A percentile compares a stretch with the other conserved stretches of the same genome.
phyloP scores from a whole-genome alignment of 1,284 basidiomycete genomes.

The Bondarzewia mesenterica region DNA sequence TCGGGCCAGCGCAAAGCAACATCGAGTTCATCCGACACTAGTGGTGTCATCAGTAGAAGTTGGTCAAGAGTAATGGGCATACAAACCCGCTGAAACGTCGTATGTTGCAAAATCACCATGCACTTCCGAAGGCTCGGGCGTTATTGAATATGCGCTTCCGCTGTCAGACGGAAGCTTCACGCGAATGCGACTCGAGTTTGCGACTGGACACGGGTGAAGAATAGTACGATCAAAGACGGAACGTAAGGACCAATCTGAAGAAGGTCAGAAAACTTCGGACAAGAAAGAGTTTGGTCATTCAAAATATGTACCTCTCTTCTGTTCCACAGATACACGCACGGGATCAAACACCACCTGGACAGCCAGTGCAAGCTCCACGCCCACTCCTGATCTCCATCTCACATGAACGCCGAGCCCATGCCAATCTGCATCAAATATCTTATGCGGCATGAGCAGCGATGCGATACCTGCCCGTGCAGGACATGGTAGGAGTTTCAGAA shows the following conservation, averaged over 20 bases:
- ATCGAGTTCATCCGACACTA: conserved; percentile 32
- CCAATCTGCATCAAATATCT: conserved; percentile 82
- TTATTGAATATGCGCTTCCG: conserved; percentile 29
- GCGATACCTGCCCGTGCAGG: conserved; percentile 89
- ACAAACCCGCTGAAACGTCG: conserved; percentile 39
- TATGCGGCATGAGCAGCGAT: conserved; percentile 77
- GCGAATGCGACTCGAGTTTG: conserved; percentile 42
- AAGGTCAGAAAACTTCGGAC: background rate
- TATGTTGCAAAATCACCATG: conserved; percentile 33
- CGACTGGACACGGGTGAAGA: conserved; percentile 52
- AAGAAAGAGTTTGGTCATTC: too few species aligned
- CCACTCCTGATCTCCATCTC: conserved; percentile 40
- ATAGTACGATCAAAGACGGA: conserved; percentile 67
- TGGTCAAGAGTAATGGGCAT: conserved; percentile 2
- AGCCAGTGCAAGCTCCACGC: conserved; percentile 64
- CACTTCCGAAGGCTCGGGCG: conserved; percentile 38
- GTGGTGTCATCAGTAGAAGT: conserved; percentile 10
- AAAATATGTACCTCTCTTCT: conserved; percentile 46
- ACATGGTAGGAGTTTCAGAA: conserved; percentile 91
- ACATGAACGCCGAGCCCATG: conserved; percentile 82
- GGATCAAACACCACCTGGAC: conserved; percentile 83
- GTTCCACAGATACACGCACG: conserved; percentile 41
- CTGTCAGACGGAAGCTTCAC: conserved; percentile 37
- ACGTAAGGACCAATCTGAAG: conserved; percentile 71
- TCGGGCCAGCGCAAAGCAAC: conserved; percentile 48